A percentile compares a stretch with the other conserved stretches of the same genome.
Evolutionary conservation across 805 yeast genomes (phyloP).

Genomic region (Ogataea nonfermentans): DNA sequence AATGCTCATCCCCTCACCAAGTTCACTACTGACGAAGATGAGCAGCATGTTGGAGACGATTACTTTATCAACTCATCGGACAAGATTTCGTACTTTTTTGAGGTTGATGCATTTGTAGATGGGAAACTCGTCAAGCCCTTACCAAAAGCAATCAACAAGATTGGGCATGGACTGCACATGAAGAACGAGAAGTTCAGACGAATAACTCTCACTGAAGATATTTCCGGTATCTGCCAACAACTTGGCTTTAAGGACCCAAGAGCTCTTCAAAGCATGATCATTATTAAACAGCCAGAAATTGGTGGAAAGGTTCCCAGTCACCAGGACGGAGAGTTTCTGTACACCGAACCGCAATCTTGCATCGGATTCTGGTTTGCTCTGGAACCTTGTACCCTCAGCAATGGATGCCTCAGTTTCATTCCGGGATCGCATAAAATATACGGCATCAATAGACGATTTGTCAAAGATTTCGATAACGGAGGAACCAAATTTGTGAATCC

Average conservation of each 20-base stretch:
- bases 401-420: slow-evolving; percentile 67
- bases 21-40: slow-evolving; percentile 55
- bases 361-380: slow-evolving; percentile 82
- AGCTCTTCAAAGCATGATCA: slow-evolving; percentile 75
- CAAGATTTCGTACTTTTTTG: slow-evolving; percentile 67
- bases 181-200: slow-evolving; percentile 46
- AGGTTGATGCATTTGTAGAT: slow-evolving; percentile 57
- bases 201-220: slow-evolving; percentile 51
- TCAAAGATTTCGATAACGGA: slow-evolving; percentile 46
- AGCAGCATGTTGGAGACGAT: slow-evolving; percentile 67
- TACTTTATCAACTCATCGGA: slow-evolving; percentile 70
- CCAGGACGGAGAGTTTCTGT: slow-evolving; percentile 71
- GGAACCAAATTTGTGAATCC: slow-evolving; percentile 57
- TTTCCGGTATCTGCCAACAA: slow-evolving; percentile 49
- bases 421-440: slow-evolving; percentile 68
- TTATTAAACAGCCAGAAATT: slow-evolving; percentile 73
- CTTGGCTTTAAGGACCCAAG: slow-evolving; percentile 62
- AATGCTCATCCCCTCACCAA: slow-evolving; percentile 63
- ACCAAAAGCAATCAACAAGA: slow-evolving; percentile 63
- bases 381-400: slow-evolving; percentile 63
- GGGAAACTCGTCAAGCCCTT: slow-evolving; percentile 55
- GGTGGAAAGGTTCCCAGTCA: slow-evolving; percentile 77
- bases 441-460: slow-evolving; percentile 62
- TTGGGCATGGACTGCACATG: slow-evolving; percentile 75
- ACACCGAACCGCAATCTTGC: slow-evolving; percentile 67